These are phyloP conservation scores for Aspergillus chevalieri DNA, from an alignment of 2,329 filamentous ascomycete genomes.

Conservation along the genomic window DNA sequence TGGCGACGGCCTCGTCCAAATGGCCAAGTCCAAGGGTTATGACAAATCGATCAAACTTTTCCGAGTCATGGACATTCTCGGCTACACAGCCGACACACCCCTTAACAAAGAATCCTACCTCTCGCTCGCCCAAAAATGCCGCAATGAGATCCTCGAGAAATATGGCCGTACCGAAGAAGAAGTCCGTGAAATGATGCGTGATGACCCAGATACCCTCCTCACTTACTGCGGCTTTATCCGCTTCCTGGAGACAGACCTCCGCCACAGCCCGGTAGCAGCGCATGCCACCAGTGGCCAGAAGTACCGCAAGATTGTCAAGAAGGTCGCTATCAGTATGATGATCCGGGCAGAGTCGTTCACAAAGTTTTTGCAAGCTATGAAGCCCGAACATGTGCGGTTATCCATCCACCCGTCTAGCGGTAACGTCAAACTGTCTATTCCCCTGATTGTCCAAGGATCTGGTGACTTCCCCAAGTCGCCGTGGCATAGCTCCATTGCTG, in stretches of 20 bases:
- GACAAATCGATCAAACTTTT: too few species aligned
- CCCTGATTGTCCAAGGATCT: slow-evolving; percentile 18
- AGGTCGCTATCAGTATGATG: slow-evolving; percentile 22
- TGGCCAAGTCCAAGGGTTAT: slow-evolving; percentile 25
- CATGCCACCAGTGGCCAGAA: slow-evolving; percentile 4
- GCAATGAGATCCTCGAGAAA: too few species aligned
- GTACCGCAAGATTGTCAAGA: slow-evolving; percentile 7
- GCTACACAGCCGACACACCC: too few species aligned
- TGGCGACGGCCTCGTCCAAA: slow-evolving; percentile 30
- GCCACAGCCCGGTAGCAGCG: slow-evolving; percentile 4
- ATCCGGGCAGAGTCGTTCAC: slow-evolving; percentile 23
- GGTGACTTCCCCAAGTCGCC: slow-evolving; percentile 23
- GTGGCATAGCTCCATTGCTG: slow-evolving; percentile 31
- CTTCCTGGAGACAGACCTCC: slow-evolving; percentile 21
- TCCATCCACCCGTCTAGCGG: slow-evolving; percentile 25
- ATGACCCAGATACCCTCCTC: slow-evolving; percentile 15
- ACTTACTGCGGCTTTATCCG: slow-evolving; percentile 26
- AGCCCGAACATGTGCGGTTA: slow-evolving; percentile 23
- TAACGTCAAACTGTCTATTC: slow-evolving; percentile 21
- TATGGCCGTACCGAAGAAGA: too few species aligned
- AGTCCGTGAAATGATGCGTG: too few species aligned
- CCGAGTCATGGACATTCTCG: too few species aligned
- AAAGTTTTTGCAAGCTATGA: slow-evolving; percentile 20
- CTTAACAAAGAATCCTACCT: too few species aligned
- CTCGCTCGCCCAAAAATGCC: too few species aligned